Base-by-base conservation (phyloP, 2,329 filamentous ascomycete species). In the Fusarium illudens region DNA sequence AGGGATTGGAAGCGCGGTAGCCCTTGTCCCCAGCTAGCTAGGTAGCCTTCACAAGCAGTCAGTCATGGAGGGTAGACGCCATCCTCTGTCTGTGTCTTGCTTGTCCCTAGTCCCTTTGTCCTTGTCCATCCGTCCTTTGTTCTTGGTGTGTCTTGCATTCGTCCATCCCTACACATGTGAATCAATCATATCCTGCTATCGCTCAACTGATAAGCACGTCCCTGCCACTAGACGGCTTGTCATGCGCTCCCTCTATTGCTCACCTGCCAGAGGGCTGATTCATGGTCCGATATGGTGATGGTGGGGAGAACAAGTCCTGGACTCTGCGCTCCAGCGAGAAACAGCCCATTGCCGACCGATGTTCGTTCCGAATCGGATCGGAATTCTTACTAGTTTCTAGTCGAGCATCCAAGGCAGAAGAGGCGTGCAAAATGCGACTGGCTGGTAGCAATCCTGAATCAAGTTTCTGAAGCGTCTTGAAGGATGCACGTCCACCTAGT, bases 181-280 rank as follows among this genome's bases (percentile, higher is more conserved):
- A 53, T 65, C 52, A 62, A 53, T 65, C 39, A 39, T 36, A 17
- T 49, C 53, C 19, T 36, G 33, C 52, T 58, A 61, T 65, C 64
- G 30, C 25, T 19, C 20, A 50, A 39, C 34, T 48, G 60, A 65
- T 61, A 68, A 60, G 27, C n/a, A 42, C 52, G 37, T 57, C 33
- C 63, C 36, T 32, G 12, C 52, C 27, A 37, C 51, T 46, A 60
- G n/a, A 42, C 20, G 13, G 10, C 29, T 33, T 60, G 70, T 73
- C 71, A 72, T 66, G 71, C 61, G 71, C 65, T 65, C 54, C 52
- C 49, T 60, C 48, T 33, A 30, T 42, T 53, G 59, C 66, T 71
- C 68, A 73, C 61, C 67, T 59, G 62, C 61, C 51, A 68, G 51
- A 64, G 52, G 57, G 60, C 59, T 46, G 59, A 53, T 58, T 50